Evolutionary conservation across 495 filamentous ascomycete species (phyloP), one percentile per base, ranked within the genome.

Genomic region (Neurospora sp.): DNA sequence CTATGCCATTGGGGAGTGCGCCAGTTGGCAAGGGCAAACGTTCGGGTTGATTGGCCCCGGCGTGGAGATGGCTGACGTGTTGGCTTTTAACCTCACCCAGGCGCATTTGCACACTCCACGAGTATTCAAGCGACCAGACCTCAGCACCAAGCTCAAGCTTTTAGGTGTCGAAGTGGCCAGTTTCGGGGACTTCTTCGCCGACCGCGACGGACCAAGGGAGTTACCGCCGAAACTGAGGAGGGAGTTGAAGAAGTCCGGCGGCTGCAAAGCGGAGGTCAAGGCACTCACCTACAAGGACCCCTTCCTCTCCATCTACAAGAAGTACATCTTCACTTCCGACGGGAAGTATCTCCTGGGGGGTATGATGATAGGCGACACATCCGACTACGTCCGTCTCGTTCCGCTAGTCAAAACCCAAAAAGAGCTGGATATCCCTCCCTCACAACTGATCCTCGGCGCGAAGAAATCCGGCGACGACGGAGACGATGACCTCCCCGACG

Each of bases 341-440:
- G 95, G 95, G 31, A 97, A 97, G 79, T 96, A 93, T 80, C 84
- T 98, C 3, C 88, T 98, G 8, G 95, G 95, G 20, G 95, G 95
- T 4, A 98, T 98, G 95, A 97, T 98, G 92, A 97, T 98, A 73
- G 95, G 95, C 42, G 95, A 98, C 81, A 97, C 94, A 0, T 91
- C 88, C 74, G 95, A 98, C 81, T 98, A 97, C 79, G 88, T 97
- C 82, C 97, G 97, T 78, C 84, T 98, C 49, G 95, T 97, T 8
- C 92, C 93, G n/a, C 91, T 97, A 86, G 95, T 96, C 39, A 98
- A 96, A 83, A 89, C 86, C 73, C 92, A 95, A 77, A 97, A 96
- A 79, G 84, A 87, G 77, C 85, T 98, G 4, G 92, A 97, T 37
- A 86, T 96, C 4, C 92, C 93, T 1, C 95, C 95, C 0, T 90